Evolutionary conservation across 2,329 filamentous ascomycete species (phyloP), one percentile per base, ranked within the genome.

Genomic region (Colletotrichum incanum): DNA sequence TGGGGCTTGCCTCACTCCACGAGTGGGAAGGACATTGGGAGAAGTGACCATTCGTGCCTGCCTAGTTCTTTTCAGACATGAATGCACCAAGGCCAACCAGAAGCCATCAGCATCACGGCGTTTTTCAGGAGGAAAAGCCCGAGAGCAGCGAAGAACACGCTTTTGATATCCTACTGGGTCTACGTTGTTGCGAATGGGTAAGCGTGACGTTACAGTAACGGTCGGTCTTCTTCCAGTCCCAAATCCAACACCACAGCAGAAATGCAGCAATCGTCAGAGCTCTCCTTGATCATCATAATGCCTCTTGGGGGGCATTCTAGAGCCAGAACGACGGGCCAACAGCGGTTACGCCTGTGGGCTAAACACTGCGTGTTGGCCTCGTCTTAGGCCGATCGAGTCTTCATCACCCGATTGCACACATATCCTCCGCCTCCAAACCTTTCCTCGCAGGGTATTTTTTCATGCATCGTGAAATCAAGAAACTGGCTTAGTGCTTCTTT

Each of bases 231-330:
- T 52, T 41, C 37, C 61, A 34, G 12, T 18, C 18, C 28, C 6
- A n/a, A n/a, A 18, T 12, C 39, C 41, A 34, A 37, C 6, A 45
- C 39, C 70, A 34, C 70, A 63, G 65, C 70, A 70, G 60, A 41
- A 54, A 54, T 49, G 23, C 43, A 18, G 67, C 67, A 75, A 82
- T 83, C 84, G 85, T 88, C 86, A 86, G 86, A 80, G 86, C 86
- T 88, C 86, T 91, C 89, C 90, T 91, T 90, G 86, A 84, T 90
- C 88, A 79, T 87, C 87, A 87, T 80, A 65, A 76, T 76, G 74
- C 78, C 58, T 70, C 54, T 67, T 67, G 54, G 45, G n/a, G 52
- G 74, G 76, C 77, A 75, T 76, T 82, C 80, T 85, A 83, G 82
- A 86, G 80, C 78, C 82, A 78, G 75, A 41, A 69, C 65, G 62